Evolutionary conservation across 176 grass and related monocot species (phyloP), one percentile per base, ranked within the genome.

Genomic region (Rhynchospora breviuscula): DNA sequence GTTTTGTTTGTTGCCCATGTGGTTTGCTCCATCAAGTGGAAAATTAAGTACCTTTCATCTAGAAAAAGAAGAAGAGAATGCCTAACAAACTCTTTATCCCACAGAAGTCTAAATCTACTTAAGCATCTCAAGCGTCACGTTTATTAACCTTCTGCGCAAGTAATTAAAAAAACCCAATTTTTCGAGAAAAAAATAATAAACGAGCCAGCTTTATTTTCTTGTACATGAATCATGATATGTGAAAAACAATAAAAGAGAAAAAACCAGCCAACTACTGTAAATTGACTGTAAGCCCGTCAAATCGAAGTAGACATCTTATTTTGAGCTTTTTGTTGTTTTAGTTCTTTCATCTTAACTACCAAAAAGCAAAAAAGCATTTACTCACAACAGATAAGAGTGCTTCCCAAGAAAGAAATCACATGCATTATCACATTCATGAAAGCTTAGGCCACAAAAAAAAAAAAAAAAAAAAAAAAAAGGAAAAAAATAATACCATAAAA

Each of bases 291-390:
- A 7, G 4, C 4, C 18, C 10, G 44, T 72, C 68, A 72, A 72
- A 72, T 72, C 44, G 40, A 72, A 22, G 0, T 72, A 23, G 43
- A 21, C 68, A 48, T 72, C 68, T 2, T 45, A 72, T 72, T 40
- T 72, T 49, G 44, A 72, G n/a, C 68, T 72, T 72, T 72, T 72
- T 3, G n/a, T 72, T 49, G 66, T 21, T 72, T 72, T n/a, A 21
- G 44, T 48, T 72, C 44, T 47, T 69, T 72, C n/a, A 22, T 10
- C 8, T 72, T 72, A 72, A 49, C 43, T 72, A 49, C 68, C 68
- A 72, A 43, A 72, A 72, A 72, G 8, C 13, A 72, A 72, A n/a
- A 72, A 72, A 48, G 68, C 33, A n/a, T 71, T 48, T 72, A 45
- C 35, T 72, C 43, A 49, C 68, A 72, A 43, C 44, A 72, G 68